Evolutionary conservation across 345 rosid genomes (phyloP).

Genomic region (Rhodamnia argentea): DNA sequence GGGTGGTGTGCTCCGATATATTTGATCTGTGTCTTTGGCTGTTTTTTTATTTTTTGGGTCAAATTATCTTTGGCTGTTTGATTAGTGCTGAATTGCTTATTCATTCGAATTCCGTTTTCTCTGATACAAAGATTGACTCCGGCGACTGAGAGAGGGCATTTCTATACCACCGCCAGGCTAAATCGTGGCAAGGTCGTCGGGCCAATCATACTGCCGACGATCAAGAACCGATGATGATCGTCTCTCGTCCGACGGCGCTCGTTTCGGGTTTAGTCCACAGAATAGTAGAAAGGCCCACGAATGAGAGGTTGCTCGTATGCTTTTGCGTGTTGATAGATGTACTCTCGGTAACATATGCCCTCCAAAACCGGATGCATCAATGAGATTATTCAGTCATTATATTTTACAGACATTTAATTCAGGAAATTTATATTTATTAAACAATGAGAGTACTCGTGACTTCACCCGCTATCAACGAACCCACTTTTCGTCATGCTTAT

Average conservation of each 20-base stretch:
- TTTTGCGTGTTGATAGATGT: not conserved
- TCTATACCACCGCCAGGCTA: not conserved
- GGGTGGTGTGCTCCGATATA: not conserved
- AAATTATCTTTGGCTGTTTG: not conserved
- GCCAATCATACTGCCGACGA: accelerated
- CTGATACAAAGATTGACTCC: not conserved
- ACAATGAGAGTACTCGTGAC: not conserved
- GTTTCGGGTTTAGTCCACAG: not conserved
- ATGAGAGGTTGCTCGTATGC: not conserved
- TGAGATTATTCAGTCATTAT: not conserved
- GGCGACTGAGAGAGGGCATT: not conserved
- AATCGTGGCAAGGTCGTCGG: not conserved
- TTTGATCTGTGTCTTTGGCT: not conserved
- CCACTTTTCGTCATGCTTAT: not conserved
- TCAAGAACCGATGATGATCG: not conserved
- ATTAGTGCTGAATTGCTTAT: not conserved
- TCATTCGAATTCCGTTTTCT: not conserved
- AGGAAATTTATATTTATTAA: not conserved
- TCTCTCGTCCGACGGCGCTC: not conserved
- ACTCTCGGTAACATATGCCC: not conserved
- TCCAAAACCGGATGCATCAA: not conserved
- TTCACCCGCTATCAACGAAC: not conserved
- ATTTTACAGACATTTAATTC: not conserved
- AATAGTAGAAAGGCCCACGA: not conserved
- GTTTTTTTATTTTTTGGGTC: not conserved